phyloP scores from a whole-genome alignment of 805 yeast species.

The Wickerhamiella spandovensis region DNA sequence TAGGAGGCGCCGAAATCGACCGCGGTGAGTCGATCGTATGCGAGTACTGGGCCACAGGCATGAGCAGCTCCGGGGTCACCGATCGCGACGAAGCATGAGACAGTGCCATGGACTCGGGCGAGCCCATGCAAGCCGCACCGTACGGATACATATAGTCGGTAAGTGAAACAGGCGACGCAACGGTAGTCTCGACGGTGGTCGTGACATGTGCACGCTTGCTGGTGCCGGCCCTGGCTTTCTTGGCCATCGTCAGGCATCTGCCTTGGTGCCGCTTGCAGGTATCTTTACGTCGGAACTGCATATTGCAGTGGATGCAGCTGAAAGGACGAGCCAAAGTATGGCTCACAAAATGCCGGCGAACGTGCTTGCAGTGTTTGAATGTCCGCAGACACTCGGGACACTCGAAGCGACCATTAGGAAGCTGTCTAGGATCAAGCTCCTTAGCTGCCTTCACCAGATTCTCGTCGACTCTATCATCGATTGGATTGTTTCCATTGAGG shows the following conservation, averaged over 20 bases:
- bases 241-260: not conserved
- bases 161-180: not conserved
- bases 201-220: not conserved
- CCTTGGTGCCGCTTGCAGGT: slow-evolving; percentile 7
- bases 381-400: slow-evolving; percentile 12
- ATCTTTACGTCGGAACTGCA: slow-evolving; percentile 12
- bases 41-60: not conserved
- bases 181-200: not conserved
- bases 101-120: not conserved
- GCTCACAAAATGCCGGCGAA: slow-evolving; percentile 13
- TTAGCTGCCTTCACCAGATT: not conserved
- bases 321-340: slow-evolving; percentile 10
- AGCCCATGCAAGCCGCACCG: not conserved
- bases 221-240: not conserved
- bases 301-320: slow-evolving; percentile 8
- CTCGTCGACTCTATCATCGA: not conserved
- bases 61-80: not conserved
- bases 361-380: slow-evolving; percentile 16
- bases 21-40: not conserved
- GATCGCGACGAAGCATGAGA: not conserved
- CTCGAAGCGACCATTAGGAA: slow-evolving; percentile 9
- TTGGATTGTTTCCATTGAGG: not conserved
- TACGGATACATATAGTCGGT: not conserved
- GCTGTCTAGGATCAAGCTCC: not conserved
- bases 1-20: not conserved